Conservation (phyloP, 2,329 filamentous ascomycete species). For the Canariomyces notabilis region DNA sequence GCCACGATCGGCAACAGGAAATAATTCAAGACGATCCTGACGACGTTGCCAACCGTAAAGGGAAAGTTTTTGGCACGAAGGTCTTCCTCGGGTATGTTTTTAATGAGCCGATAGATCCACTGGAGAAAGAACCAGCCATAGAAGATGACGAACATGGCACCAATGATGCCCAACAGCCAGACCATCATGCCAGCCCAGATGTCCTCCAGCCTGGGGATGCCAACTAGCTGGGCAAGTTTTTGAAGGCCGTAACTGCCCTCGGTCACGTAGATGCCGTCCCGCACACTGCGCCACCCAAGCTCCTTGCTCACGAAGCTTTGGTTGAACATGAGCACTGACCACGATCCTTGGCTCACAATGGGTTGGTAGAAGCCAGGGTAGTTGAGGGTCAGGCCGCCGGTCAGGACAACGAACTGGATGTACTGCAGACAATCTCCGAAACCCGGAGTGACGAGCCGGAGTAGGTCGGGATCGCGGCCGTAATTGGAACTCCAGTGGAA, state of each 20-base stretch:
- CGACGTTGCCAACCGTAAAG: conserved; percentile 71
- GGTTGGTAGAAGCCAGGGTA: conserved; percentile 96
- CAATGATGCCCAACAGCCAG: conserved; percentile 78
- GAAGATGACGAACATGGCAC: conserved; percentile 59
- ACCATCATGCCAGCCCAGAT: conserved; percentile 94
- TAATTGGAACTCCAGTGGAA: conserved; percentile 99
- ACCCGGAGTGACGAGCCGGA: conserved; percentile 88
- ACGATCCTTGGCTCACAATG: conserved; percentile 77
- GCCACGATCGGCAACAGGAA: conserved; percentile 83
- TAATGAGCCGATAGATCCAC: conserved; percentile 69
- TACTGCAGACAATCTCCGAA: conserved; percentile 97
- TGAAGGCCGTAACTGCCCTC: conserved; percentile 77
- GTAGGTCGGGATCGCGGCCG: conserved; percentile 83
- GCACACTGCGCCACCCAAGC: conserved; percentile 59
- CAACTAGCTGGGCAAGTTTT: conserved; percentile 72
- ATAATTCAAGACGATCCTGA: conserved; percentile 88
- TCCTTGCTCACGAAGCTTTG: conserved; percentile 73
- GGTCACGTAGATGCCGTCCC: conserved; percentile 82
- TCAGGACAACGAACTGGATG: conserved; percentile 85
- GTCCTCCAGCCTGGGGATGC: conserved; percentile 69
- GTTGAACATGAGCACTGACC: conserved; percentile 92
- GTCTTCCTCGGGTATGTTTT: conserved; percentile 74
- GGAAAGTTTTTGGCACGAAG: conserved; percentile 86
- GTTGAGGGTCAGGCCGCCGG: conserved; percentile 77
- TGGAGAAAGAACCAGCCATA: conserved; percentile 73